These are phyloP conservation scores for Exophiala mesophila DNA, from an alignment of 2,329 filamentous ascomycete genomes.

Conservation along the genomic window DNA sequence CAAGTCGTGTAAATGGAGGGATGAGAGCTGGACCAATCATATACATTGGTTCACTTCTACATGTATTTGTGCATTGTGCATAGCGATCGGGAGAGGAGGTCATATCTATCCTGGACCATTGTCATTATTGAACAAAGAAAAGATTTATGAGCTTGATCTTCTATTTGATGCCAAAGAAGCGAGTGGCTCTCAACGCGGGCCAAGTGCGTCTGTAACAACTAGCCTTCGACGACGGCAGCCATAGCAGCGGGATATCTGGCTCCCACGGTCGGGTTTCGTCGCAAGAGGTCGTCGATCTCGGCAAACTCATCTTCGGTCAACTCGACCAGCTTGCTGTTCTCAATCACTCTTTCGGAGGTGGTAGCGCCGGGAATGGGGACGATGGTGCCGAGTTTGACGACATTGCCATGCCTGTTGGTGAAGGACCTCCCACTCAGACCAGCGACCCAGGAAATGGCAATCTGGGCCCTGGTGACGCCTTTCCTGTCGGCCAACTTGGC, in stretches of 20 bases:
- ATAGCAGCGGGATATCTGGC: conserved; percentile 10
- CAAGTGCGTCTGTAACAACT: no score
- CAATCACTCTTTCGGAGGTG: conserved; percentile 34
- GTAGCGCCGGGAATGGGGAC: conserved; percentile 43
- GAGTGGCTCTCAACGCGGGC: no score
- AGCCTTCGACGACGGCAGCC: neutral
- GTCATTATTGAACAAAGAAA: no score
- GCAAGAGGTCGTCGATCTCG: conserved; percentile 45
- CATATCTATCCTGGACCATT: no score
- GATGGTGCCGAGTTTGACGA: conserved; percentile 25
- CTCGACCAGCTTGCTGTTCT: conserved; percentile 38
- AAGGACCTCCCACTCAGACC: conserved; percentile 34
- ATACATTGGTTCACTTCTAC: no score
- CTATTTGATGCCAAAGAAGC: no score
- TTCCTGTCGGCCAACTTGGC: conserved; percentile 43
- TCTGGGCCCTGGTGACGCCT: conserved; percentile 41
- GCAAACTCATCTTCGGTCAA: conserved; percentile 47
- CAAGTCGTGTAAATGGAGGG: conserved; percentile 18
- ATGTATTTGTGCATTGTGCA: no score
- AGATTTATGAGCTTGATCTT: no score
- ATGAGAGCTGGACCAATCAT: no score
- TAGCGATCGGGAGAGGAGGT: no score
- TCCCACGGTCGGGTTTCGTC: conserved; percentile 29
- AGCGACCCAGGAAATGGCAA: conserved; percentile 48
- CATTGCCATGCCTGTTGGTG: conserved; percentile 16